Conservation (phyloP, 108 stramenopile species). For the Skeletonema grethae region DNA sequence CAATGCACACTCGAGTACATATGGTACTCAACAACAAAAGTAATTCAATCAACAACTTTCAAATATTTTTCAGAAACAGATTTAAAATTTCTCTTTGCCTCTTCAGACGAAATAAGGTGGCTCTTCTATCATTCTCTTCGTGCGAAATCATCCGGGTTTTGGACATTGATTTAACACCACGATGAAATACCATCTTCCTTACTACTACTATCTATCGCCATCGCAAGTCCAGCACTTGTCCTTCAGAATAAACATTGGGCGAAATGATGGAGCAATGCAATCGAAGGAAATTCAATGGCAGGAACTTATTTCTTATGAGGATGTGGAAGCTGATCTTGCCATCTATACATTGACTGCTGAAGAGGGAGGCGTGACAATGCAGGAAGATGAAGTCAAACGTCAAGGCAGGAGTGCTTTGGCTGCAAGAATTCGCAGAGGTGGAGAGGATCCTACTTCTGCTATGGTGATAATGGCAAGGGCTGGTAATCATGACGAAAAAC, state of each 20-base stretch:
- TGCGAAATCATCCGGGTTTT: too few species aligned
- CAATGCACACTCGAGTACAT: too few species aligned
- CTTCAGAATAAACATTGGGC: constrained; percentile 19
- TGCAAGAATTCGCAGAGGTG: constrained; percentile 10
- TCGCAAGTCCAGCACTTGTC: constrained; percentile 13
- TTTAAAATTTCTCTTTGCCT: too few species aligned
- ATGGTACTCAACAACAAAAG: too few species aligned
- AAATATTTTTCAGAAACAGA: too few species aligned
- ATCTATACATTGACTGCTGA: background rate
- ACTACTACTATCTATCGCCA: constrained; percentile 32
- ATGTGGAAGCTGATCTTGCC: background rate
- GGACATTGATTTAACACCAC: too few species aligned
- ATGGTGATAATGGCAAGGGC: constrained; percentile 30
- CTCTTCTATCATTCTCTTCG: too few species aligned
- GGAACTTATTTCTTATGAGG: constrained; percentile 12
- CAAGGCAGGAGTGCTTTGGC: background rate
- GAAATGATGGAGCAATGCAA: constrained; percentile 3
- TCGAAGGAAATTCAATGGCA: constrained; percentile 30
- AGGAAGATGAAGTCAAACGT: background rate
- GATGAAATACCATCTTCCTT: constrained; percentile 8
- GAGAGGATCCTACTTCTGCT: constrained; percentile 23
- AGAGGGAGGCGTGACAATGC: background rate
- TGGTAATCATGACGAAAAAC: background rate
- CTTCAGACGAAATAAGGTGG: too few species aligned
- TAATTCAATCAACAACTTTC: too few species aligned